Base-by-base conservation (phyloP, 2,329 filamentous ascomycete species). In the Polychaeton citri region DNA sequence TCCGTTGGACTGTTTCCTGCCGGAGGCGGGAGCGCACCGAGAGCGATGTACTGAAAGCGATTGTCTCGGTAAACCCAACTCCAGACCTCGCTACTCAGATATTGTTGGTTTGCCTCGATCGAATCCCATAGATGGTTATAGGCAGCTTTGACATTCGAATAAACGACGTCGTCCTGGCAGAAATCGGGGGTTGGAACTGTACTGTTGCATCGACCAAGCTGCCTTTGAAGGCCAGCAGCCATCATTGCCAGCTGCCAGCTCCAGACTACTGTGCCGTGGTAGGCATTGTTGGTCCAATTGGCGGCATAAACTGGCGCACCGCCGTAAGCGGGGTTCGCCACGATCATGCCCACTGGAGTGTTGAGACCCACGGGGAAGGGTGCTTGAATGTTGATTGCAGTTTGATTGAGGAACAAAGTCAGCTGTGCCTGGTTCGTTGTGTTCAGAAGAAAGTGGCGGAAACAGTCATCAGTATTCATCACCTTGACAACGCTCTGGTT, bases 181-280 rank as follows among this genome's bases (percentile, higher is more conserved):
- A 76, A 77, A 0, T 62, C 62, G 15, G 66, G 67, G 7, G 38
- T 6, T 16, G 30, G 6, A 9, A 19, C 35, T 30, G 49, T 36
- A 2, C 32, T 34, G 7, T 52, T 45, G 49, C 73, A 80, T 2
- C 74, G 62, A 1, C 49, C 63, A 4, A 79, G 60, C 44, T 79
- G 75, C 2, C 63, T 53, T 38, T 74, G 66, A 0, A 80, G 52
- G 0, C 76, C 75, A 7, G 65, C 65, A 0, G 70, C 74, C 69
- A 79, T 76, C 66, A 79, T 76, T 0, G 73, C 66, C 3, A 79
- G 57, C 37, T 72, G 74, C 73, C 74, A 80, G 31, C 65, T 67
- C 75, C 74, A 79, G 1, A 80, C 61, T 0, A 81, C 74, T 0
- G 74, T 76, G 0, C 74, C 75, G 38, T 79, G 74, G 43, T 76